phyloP scores from a whole-genome alignment of 495 filamentous ascomycete species.

The Beverwykella pulmonaria region DNA sequence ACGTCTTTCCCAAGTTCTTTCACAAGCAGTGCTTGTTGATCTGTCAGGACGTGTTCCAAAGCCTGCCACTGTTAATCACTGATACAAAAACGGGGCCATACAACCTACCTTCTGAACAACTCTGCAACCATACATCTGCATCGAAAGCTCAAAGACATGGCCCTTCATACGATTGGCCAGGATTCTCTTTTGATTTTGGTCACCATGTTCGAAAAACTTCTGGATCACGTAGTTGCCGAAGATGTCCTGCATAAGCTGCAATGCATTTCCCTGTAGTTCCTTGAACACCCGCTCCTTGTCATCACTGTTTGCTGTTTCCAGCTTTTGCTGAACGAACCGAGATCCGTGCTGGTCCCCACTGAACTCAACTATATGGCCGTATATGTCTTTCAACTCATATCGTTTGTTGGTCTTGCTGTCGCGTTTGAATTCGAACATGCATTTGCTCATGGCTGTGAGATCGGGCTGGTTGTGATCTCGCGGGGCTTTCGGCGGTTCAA shows the following conservation, averaged over 20 bases:
- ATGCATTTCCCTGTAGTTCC: constrained; percentile 78
- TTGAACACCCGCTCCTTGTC: constrained; percentile 93
- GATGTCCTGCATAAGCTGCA: constrained; percentile 93
- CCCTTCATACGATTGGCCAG: constrained; percentile 85
- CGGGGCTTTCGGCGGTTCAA: constrained; percentile 54
- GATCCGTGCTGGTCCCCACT: constrained; percentile 95
- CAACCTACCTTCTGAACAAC: constrained; percentile 84
- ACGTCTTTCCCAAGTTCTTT: constrained; percentile 81
- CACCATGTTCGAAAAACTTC: constrained; percentile 96
- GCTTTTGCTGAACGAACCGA: constrained; percentile 91
- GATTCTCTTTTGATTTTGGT: constrained; percentile 87
- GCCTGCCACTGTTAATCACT: constrained; percentile 58
- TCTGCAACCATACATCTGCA: constrained; percentile 92
- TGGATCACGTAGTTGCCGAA: constrained; percentile 99
- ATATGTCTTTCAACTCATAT: constrained; percentile 91
- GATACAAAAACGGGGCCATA: not conserved
- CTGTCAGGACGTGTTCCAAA: constrained; percentile 84
- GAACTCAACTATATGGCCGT: constrained; percentile 87
- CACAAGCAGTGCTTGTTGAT: constrained; percentile 84
- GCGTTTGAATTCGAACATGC: constrained; percentile 78
- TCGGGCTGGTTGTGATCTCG: constrained; percentile 65
- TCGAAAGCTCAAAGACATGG: constrained; percentile 75
- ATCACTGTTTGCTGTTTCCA: constrained; percentile 93
- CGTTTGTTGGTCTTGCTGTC: constrained; percentile 76
- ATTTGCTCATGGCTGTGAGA: constrained; percentile 66